Evolutionary conservation across 768 basidiomycete genomes (phyloP).

Genomic region (Cystobasidium tubakii): DNA sequence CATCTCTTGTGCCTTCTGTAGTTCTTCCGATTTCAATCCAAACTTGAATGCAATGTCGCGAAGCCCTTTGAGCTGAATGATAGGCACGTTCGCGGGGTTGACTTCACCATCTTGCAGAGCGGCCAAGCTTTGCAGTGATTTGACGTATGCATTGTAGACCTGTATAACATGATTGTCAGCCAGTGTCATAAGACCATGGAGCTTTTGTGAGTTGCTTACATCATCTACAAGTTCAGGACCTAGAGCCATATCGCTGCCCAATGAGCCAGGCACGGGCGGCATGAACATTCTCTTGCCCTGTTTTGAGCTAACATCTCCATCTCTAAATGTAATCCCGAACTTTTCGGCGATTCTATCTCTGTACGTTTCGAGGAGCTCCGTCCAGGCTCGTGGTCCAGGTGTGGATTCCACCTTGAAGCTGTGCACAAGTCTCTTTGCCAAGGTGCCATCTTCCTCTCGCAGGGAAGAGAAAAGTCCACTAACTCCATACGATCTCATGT

Average conservation of each 20-base stretch:
- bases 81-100: background rate
- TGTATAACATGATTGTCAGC: conserved; percentile 7
- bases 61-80: conserved; percentile 22
- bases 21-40: conserved; percentile 12
- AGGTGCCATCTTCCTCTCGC: background rate
- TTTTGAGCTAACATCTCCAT: background rate
- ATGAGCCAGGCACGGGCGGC: conserved; percentile 22
- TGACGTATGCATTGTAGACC: conserved; percentile 11
- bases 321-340: background rate
- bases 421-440: background rate
- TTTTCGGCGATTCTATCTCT: conserved; percentile 3
- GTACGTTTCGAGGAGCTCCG: conserved; percentile 4
- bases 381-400: conserved; percentile 1
- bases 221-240: conserved; percentile 2
- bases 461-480: background rate
- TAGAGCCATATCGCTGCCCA: conserved; percentile 10
- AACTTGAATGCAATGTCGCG: conserved; percentile 13
- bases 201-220: background rate
- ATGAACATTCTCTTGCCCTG: background rate
- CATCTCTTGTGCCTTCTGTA: conserved; percentile 23
- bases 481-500: background rate
- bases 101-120: background rate
- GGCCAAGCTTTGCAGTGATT: background rate
- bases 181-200: background rate
- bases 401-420: conserved; percentile 8